Evolutionary conservation across 108 stramenopile genomes (phyloP).

Genomic region (Skeletonema marinoi): DNA sequence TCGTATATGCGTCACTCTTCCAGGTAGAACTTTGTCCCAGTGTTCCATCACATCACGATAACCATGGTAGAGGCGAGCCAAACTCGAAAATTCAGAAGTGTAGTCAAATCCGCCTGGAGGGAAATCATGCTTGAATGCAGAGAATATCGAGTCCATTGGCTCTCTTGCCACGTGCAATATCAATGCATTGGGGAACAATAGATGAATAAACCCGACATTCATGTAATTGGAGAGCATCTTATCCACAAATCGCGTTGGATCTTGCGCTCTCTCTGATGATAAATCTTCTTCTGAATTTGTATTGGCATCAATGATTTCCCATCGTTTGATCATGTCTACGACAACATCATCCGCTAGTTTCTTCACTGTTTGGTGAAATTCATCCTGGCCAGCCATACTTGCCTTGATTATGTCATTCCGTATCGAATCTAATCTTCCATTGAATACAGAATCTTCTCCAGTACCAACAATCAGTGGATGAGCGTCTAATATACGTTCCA

Average conservation of each 20-base stretch:
- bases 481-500: slow-evolving; percentile 85
- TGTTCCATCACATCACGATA: slow-evolving; percentile 86
- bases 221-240: slow-evolving; percentile 90
- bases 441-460: slow-evolving; percentile 91
- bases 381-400: slow-evolving; percentile 47
- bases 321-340: slow-evolving; percentile 61
- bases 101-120: slow-evolving; percentile 80
- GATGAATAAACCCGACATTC: slow-evolving; percentile 89
- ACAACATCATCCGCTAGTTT: slow-evolving; percentile 70
- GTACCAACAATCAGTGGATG: slow-evolving; percentile 85
- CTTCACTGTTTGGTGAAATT: slow-evolving; percentile 47
- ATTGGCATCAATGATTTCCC: slow-evolving; percentile 63
- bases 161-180: slow-evolving; percentile 84
- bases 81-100: slow-evolving; percentile 63
- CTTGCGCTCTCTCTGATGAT: slow-evolving; percentile 8
- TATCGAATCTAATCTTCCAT: slow-evolving; percentile 69
- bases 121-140: slow-evolving; percentile 86
- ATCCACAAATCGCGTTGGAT: slow-evolving; percentile 72
- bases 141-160: slow-evolving; percentile 85
- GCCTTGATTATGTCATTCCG: slow-evolving; percentile 73
- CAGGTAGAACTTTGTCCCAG: slow-evolving; percentile 75
- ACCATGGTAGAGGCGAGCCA: slow-evolving; percentile 72
- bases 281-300: slow-evolving; percentile 28
- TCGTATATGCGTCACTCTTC: slow-evolving; percentile 78
- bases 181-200: slow-evolving; percentile 86